Percentiles rank a stretch among this genome's conserved stretches.
Conservation (phyloP, 129 eudicot species). For the Daucus carota region DNA sequence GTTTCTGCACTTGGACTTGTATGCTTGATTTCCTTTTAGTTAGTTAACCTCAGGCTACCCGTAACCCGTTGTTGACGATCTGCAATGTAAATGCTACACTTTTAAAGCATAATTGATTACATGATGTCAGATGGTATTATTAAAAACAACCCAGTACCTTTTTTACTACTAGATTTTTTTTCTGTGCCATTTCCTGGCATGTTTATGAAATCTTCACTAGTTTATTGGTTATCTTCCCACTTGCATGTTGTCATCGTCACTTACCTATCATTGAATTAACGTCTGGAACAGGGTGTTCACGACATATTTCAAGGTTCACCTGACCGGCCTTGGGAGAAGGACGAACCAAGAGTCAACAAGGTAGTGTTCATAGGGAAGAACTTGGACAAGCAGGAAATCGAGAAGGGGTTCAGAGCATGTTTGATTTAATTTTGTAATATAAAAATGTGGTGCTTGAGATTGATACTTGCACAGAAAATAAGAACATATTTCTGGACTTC, state of each 20-base stretch:
- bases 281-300: constrained; percentile 71
- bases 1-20: not conserved
- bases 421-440: constrained; percentile 26
- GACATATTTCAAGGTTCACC: constrained; percentile 99
- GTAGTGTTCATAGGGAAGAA: constrained; percentile 92
- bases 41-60: not conserved
- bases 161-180: not conserved
- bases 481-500: not conserved
- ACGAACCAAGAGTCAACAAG: constrained; percentile 77
- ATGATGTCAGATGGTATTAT: not conserved
- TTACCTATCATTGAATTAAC: not conserved
- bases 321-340: constrained; percentile 70
- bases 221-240: not conserved
- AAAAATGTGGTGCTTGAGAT: not conserved
- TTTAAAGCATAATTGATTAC: not conserved
- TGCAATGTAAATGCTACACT: not conserved
- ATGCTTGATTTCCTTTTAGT: not conserved
- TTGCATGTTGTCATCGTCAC: not conserved
- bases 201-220: not conserved
- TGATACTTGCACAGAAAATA: not conserved
- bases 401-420: constrained; percentile 80
- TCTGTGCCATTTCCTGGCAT: not conserved
- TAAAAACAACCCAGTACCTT: not conserved
- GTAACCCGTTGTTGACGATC: not conserved
- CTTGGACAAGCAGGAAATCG: constrained; percentile 60